phyloP scores from a whole-genome alignment of 169 alveolate genomes.

The Plasmodium inui region DNA sequence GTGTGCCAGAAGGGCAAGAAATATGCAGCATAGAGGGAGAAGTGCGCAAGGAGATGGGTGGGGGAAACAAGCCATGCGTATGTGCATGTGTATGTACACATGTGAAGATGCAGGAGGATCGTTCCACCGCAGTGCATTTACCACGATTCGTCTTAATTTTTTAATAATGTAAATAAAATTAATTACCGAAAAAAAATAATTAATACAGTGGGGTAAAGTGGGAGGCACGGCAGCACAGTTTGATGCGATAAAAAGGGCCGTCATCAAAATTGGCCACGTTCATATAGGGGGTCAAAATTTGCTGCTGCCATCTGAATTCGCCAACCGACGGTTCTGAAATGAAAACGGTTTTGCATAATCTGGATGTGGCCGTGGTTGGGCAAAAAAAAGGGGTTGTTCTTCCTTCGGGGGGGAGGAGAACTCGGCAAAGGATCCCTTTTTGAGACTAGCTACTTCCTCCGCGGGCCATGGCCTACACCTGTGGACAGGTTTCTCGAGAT shows the following conservation, averaged over 20 bases:
- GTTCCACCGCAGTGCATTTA: neutral
- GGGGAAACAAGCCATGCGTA: neutral
- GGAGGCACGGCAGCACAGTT: neutral
- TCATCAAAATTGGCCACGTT: neutral
- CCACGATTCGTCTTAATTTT: neutral
- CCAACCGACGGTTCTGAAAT: neutral
- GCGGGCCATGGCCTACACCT: neutral
- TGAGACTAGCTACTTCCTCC: neutral
- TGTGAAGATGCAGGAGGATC: neutral
- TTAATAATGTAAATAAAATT: conserved; percentile 29
- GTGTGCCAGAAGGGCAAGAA: neutral
- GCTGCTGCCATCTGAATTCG: neutral
- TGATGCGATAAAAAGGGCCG: neutral
- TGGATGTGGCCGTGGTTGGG: neutral
- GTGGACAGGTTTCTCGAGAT: neutral
- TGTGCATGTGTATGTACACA: neutral
- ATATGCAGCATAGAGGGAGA: neutral
- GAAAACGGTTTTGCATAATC: neutral
- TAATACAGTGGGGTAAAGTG: neutral
- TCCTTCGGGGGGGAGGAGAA: neutral
- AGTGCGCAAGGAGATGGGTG: neutral
- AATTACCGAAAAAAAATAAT: conserved; percentile 55
- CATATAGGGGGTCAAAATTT: neutral
- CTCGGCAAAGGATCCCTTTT: neutral
- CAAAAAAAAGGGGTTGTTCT: neutral